Evolutionary conservation across 2,329 filamentous ascomycete species (phyloP).

Genomic region (Diplodia scrobiculata): DNA sequence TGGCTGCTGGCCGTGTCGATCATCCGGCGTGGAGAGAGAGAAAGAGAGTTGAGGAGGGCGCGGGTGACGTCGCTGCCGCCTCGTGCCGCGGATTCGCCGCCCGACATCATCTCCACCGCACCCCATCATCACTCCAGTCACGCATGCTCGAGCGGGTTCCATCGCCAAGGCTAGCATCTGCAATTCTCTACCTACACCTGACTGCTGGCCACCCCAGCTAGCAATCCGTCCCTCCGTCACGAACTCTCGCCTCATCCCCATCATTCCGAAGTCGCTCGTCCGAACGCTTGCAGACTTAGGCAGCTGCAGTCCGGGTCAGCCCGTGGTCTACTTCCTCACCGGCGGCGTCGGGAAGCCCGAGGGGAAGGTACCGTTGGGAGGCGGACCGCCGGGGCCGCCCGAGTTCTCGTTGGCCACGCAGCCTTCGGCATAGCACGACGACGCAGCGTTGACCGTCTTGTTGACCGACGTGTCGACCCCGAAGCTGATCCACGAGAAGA

Average conservation of each 20-base stretch:
- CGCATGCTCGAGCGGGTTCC: neutral
- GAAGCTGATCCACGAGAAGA: constrained; percentile 40
- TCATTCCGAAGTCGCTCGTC: neutral
- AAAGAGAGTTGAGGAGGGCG: neutral
- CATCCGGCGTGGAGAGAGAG: neutral
- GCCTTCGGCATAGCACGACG: constrained; percentile 23
- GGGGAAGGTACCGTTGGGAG: constrained; percentile 1
- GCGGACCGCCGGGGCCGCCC: constrained; percentile 3
- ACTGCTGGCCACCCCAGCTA: neutral
- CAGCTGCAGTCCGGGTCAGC: neutral
- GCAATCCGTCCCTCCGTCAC: neutral
- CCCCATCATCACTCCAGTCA: neutral
- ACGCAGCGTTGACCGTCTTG: constrained; percentile 25
- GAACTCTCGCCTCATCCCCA: neutral
- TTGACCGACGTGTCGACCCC: constrained; percentile 22
- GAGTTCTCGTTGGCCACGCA: constrained; percentile 26
- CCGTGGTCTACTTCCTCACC: neutral
- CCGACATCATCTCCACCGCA: neutral
- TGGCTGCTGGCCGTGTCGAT: constrained; percentile 11
- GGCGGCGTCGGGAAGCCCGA: constrained; percentile 5
- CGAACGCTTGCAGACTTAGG: neutral
- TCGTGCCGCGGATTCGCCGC: constrained; percentile 15
- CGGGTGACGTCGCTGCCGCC: neutral
- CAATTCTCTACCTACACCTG: neutral
- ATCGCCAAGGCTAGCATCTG: neutral